Conservation (phyloP, 164 flowering plant genomes). For the Chimonanthus praecox region DNA sequence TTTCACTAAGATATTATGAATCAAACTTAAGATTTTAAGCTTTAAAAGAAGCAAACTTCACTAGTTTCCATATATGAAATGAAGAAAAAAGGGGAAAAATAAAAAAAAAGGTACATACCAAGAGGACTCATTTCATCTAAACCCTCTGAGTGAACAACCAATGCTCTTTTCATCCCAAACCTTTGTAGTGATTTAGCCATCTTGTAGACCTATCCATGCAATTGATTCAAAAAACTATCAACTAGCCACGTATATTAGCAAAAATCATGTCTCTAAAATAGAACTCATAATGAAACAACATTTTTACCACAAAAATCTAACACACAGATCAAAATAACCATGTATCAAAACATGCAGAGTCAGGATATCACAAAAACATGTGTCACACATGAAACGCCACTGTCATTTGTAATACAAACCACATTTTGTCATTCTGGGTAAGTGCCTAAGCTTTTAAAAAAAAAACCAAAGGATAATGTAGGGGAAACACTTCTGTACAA, state of each 20-base stretch:
- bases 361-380: not conserved
- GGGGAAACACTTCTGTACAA: not conserved
- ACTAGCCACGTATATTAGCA: not conserved
- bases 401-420: not conserved
- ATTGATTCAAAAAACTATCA: too few species aligned
- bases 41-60: not conserved
- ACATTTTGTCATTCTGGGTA: not conserved
- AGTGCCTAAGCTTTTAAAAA: not conserved
- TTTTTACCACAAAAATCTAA: not conserved
- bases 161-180: conserved; percentile 85
- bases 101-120: conserved; percentile 30
- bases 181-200: conserved; percentile 89
- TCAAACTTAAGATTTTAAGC: not conserved
- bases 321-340: not conserved
- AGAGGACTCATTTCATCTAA: conserved; percentile 94
- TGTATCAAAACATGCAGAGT: not conserved
- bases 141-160: conserved; percentile 88
- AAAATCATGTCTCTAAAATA: not conserved
- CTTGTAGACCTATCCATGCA: conserved; percentile 55
- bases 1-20: not conserved
- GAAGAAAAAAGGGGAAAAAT: not conserved
- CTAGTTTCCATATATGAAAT: not conserved
- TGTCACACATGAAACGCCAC: not conserved
- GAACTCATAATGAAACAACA: not conserved
- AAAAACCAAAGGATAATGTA: not conserved